Evolutionary conservation across 345 rosid genomes (phyloP), one percentile per base, ranked within the genome.

Genomic region (Bretschneidera sinensis): DNA sequence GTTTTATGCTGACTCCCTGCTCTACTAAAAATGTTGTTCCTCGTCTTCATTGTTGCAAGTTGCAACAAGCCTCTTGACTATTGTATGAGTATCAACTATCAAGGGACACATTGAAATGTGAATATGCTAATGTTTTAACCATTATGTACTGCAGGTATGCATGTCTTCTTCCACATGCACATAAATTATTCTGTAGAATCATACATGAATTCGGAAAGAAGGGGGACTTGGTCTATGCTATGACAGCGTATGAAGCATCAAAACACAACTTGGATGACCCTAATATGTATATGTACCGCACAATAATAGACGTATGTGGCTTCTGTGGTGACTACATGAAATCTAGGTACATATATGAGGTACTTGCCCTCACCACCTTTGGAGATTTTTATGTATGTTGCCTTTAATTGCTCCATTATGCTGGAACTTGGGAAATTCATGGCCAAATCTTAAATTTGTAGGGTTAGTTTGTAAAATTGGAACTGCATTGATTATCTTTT

Each of bases 311-410:
- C 64, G 81, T 73, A 54, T 89, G 94, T 39, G 98, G 97, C 64
- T 78, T 77, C 17, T 92, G 94, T 71, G 85, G 85, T 50, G 86
- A 84, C 74, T 81, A 70, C 55, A 73, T 78, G 76, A 81, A 77
- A 70, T 89, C 98, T 59, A 87, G 98, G 81, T 57, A 67, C 73
- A 83, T 92, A 60, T 92, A 76, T 60, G 73, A 87, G 98, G 97
- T 92, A 87, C 61, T 65, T 57, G 50, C 62, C 68, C 63, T 33
- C 21, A 54, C 58, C 24, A 63, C 55, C n/a, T 67, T 51, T 20
- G 47, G 28, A 65, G 54, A 8, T 20, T 56, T 31, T 24, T 13
- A 24, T 45, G 14, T 48, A 55, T 60, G 22, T 61, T 66, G 50
- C 72, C 35, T 52, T 55, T 22, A 2, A 17, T 14, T 68, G 43